phyloP scores from a whole-genome alignment of 2,329 filamentous ascomycete species.

The Sporothrix dimorphospora region DNA sequence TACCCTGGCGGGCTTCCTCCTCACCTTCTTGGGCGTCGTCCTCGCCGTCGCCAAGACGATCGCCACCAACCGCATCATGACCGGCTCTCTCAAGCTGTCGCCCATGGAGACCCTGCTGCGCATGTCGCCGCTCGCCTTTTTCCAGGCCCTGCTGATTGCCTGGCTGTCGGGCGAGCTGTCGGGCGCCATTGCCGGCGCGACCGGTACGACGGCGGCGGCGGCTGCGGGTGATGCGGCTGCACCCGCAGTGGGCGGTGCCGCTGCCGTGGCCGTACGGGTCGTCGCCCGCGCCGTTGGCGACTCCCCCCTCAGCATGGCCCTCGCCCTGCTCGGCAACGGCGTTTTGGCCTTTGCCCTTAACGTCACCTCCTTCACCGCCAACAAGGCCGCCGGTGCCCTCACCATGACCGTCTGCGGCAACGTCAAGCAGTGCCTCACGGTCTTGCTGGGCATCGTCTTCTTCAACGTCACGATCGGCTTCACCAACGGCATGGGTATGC shows the following conservation, averaged over 20 bases:
- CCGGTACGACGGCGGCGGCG: background rate
- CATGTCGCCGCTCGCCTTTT: conserved; percentile 63
- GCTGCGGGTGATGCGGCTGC: background rate
- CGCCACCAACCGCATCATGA: conserved; percentile 67
- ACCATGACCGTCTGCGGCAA: conserved; percentile 65
- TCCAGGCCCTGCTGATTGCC: conserved; percentile 58
- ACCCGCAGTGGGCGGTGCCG: background rate
- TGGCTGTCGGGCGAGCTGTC: conserved; percentile 56
- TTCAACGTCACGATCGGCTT: conserved; percentile 55
- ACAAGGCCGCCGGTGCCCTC: conserved; percentile 60
- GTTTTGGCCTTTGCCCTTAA: conserved; percentile 60
- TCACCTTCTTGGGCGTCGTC: conserved; percentile 57
- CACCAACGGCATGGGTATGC: conserved; percentile 60
- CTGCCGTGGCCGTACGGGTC: background rate
- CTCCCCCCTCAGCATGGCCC: conserved; percentile 36
- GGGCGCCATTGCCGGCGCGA: conserved; percentile 35
- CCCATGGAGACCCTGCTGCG: conserved; percentile 64
- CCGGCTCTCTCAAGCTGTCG: conserved; percentile 59
- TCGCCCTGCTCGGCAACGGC: conserved; percentile 55
- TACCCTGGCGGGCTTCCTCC: conserved; percentile 58
- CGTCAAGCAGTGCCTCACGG: conserved; percentile 61
- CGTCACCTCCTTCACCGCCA: conserved; percentile 60
- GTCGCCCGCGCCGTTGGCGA: background rate
- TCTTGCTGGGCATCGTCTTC: conserved; percentile 56
- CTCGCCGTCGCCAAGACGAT: conserved; percentile 62